These are phyloP conservation scores for Citrus sinensis DNA, from an alignment of 345 rosid genomes.

Conservation along the genomic window DNA sequence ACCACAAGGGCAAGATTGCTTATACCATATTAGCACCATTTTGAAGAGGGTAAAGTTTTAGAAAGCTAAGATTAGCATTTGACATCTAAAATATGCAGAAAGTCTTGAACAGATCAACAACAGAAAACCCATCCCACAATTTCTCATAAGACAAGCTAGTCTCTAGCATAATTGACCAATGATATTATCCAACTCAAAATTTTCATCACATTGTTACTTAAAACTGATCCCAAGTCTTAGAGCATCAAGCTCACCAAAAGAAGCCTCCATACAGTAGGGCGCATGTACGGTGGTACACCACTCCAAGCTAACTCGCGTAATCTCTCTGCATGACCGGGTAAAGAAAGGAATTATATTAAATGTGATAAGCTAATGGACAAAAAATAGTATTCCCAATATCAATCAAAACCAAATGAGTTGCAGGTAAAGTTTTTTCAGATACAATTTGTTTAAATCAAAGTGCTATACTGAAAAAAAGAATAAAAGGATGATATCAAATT, in stretches of 20 bases:
- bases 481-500: background rate
- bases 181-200: background rate
- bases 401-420: background rate
- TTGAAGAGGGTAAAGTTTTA: background rate
- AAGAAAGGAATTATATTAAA: background rate
- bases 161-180: background rate
- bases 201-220: background rate
- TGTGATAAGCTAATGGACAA: background rate
- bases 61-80: background rate
- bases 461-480: background rate
- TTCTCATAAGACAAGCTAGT: background rate
- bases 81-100: background rate
- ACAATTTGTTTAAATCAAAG: too few relatives aligned
- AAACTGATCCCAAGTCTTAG: conserved; percentile 9
- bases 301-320: conserved; percentile 95
- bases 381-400: background rate
- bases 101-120: background rate
- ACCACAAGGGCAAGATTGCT: background rate
- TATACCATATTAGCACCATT: background rate
- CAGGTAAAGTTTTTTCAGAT: background rate
- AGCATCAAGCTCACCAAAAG: conserved; percentile 70
- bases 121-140: background rate
- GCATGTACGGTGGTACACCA: conserved; percentile 93
- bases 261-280: conserved; percentile 90
- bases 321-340: conserved; percentile 46